phyloP scores from a whole-genome alignment of 1,284 basidiomycete species.

The Ustilago loliicola region DNA sequence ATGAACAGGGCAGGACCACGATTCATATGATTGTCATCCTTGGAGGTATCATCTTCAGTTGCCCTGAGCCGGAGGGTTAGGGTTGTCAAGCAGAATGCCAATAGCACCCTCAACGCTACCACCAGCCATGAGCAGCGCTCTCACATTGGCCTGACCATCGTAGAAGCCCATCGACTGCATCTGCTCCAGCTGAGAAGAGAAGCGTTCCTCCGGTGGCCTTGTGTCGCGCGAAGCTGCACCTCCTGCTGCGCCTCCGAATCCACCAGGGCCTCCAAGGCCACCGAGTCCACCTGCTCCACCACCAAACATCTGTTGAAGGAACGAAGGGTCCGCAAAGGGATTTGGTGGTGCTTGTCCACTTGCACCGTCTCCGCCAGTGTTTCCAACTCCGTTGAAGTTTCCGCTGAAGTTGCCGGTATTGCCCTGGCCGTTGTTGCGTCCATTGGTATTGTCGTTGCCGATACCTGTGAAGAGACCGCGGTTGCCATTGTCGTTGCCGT shows the following conservation, averaged over 20 bases:
- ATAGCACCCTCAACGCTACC: slow-evolving; percentile 66
- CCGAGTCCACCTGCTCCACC: slow-evolving; percentile 44
- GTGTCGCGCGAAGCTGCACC: slow-evolving; percentile 45
- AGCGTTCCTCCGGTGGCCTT: slow-evolving; percentile 66
- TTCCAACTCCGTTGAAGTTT: slow-evolving; percentile 23
- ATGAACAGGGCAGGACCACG: not conserved
- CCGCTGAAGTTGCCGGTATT: slow-evolving; percentile 25
- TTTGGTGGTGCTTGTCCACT: slow-evolving; percentile 16
- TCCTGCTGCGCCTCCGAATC: slow-evolving; percentile 29
- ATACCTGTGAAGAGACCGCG: slow-evolving; percentile 8
- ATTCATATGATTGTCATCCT: not conserved
- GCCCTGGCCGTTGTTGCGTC: slow-evolving; percentile 21
- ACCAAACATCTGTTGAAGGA: slow-evolving; percentile 53
- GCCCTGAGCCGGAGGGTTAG: slow-evolving; percentile 37
- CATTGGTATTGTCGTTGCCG: slow-evolving; percentile 4
- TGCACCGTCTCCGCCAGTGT: slow-evolving; percentile 25
- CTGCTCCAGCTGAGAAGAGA: slow-evolving; percentile 65
- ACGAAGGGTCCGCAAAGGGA: slow-evolving; percentile 39
- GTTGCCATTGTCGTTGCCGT: slow-evolving; percentile 9
- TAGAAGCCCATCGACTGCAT: slow-evolving; percentile 68
- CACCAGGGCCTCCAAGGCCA: slow-evolving; percentile 42
- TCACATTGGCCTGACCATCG: slow-evolving; percentile 63
- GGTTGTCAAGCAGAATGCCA: slow-evolving; percentile 58
- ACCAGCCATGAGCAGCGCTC: slow-evolving; percentile 64
- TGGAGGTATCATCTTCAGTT: slow-evolving; percentile 10